Evolutionary conservation across 202 grass and related monocot species (phyloP), one percentile per base, ranked within the genome.

Genomic region (Setaria viridis): DNA sequence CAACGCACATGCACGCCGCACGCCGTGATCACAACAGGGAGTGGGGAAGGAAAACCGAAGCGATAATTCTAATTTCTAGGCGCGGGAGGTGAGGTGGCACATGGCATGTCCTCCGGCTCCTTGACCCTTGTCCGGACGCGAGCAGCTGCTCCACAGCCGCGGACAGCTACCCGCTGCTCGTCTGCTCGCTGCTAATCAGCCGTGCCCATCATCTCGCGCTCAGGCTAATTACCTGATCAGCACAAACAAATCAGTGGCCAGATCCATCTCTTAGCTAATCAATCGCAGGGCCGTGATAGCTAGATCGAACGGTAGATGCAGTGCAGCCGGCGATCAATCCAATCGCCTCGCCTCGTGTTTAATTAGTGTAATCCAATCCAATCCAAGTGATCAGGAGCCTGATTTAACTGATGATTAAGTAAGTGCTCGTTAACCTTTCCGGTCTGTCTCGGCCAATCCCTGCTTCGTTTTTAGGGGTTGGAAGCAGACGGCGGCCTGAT

Each of bases 51-150:
- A 41, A 41, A 21, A n/a, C 0, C 9, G 10, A 41, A 1, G 67
- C 10, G 7, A 55, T 55, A 68, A 43, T 51, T 80, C 41, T 70
- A 47, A 54, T 25, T 25, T 25, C 25, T 25, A 25, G 25, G 45
- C 33, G 21, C 33, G 42, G 42, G 54, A 67, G 74, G 39, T 84
- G 85, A 87, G 42, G 75, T 90, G 80, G 85, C 80, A 87, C 80
- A 84, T 90, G 84, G 74, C 69, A 55, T 91, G 81, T 87, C 78
- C n/a, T 60, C 8, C n/a, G 0, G 7, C 11, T 10, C 59, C 59
- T 84, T 80, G 76, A 87, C 80, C 6, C 76, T 84, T 87, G 85
- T 90, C 89, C 33, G 67, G 34, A 64, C 73, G 69, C 66, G 37
- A 71, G 54, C 75, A 25, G 39, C 34, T 25, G 59, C 49, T 15